A percentile compares a stretch with the other conserved stretches of the same genome.
Evolutionary conservation across 2,329 filamentous ascomycete genomes (phyloP).

Genomic region (Cordyceps pruinosa): DNA sequence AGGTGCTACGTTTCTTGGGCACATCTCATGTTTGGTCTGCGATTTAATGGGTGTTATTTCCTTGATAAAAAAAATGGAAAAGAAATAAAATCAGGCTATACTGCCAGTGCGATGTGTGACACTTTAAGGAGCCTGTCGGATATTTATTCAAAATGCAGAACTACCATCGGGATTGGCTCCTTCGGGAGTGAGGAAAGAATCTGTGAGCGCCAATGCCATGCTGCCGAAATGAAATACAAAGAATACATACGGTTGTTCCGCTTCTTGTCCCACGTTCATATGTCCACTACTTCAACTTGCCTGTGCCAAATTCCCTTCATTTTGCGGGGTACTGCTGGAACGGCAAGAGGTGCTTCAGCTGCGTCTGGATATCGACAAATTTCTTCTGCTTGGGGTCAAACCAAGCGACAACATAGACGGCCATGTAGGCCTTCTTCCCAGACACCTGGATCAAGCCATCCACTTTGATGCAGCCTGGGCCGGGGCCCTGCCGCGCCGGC

Average conservation of each 20-base stretch:
- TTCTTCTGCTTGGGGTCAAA: conserved; percentile 49
- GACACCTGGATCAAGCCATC: conserved; percentile 49
- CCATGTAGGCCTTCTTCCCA: conserved; percentile 38
- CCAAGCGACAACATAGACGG: conserved; percentile 45
- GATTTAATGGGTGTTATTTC: neutral
- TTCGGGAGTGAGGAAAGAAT: neutral
- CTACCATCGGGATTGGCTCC: neutral
- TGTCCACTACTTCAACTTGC: neutral
- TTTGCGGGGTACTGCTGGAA: conserved; percentile 28
- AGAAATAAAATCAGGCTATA: neutral
- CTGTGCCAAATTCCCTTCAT: neutral
- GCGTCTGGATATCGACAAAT: conserved; percentile 35
- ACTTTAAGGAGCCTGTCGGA: neutral
- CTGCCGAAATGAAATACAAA: conserved; percentile 6
- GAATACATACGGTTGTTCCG: neutral
- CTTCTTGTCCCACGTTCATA: too few species aligned
- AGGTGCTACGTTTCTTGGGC: neutral
- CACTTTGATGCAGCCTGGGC: conserved; percentile 44
- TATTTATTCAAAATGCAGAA: neutral
- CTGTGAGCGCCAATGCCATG: conserved; percentile 7
- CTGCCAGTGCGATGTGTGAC: neutral
- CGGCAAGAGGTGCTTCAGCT: conserved; percentile 37
- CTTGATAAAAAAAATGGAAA: neutral
- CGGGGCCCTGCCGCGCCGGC: conserved; percentile 35
- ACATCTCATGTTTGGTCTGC: neutral